Evolutionary conservation across 75 land plant genomes (phyloP), one percentile per base, ranked within the genome.

Genomic region (Cryptomeria japonica): DNA sequence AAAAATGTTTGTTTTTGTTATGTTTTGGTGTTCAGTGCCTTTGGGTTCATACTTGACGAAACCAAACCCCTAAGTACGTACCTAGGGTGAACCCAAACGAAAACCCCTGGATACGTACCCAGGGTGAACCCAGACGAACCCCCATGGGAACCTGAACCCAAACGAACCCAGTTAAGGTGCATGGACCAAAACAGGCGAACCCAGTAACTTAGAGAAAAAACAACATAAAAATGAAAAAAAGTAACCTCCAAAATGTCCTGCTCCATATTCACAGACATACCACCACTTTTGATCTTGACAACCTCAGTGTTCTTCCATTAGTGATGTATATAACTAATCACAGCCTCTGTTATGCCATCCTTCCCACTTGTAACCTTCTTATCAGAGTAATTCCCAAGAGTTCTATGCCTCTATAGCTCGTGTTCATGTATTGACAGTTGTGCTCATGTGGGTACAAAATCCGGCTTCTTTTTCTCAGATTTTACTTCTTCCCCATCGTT

Each of bases 261-360:
- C 91, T 93, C 93, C 95, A 95, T 96, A 84, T 96, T 95, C 68
- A 90, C 36, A 87, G 90, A 91, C 0, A 91, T 16, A 89, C 93
- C 96, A 85, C 94, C 95, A 51, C 94, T 93, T 86, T 85, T 89
- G 46, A 96, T 89, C 91, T 88, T 96, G 37, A 95, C 96, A 31
- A 96, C 75, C 91, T 97, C 96, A 82, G 91, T n/a, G 78, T 87
- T 22, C 82, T 93, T 88, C 96, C 95, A 95, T 84, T 95, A 55
- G 89, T 94, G 92, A 68, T 94, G 95, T 46, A 96, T 96, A 82
- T 93, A 93, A 76, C 94, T 93, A 77, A 94, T 93, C 86, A 95
- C 90, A 42, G 92, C 95, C 55, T 93, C 92, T 5, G 96, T 94
- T 8, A 96, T 89, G 55, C 97, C 96, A 1, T 93, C 94, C 87